Evolutionary conservation across 164 flowering plant genomes (phyloP), one percentile per base, ranked within the genome.

Genomic region (Houttuynia cordata): DNA sequence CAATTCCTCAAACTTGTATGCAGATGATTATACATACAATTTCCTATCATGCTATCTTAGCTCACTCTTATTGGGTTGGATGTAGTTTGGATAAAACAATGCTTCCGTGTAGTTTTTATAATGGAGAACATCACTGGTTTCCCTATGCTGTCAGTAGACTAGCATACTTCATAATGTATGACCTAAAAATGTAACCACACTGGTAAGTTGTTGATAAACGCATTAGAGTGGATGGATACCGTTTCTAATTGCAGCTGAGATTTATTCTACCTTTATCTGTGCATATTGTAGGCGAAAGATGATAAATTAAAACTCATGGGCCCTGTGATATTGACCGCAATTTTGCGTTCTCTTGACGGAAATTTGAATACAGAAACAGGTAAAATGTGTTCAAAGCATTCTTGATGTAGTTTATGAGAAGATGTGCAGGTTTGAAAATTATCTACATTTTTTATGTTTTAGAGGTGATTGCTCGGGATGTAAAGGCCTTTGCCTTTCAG

Each of bases 231-330:
- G n/a, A n/a, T n/a, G n/a, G n/a, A n/a, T n/a, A n/a, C n/a, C n/a
- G n/a, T 45, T 45, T 45, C 2, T 45, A 45, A 45, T 45, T 17
- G 0, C 4, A 12, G 15, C 12, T 7, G 14, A 17, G 49, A 10
- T 12, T 45, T 10, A 17, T 12, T 45, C 49, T 10, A 45, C 13
- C 49, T 8, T 45, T 6, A 8, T 45, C 49, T 45, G 0, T 45
- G 49, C 49, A 45, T 30, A 23, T 17, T 14, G 37, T 24, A 57
- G 41, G 59, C 59, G 1, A 30, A 37, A 34, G 21, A 15, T 24
- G 59, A 57, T 57, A 94, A 93, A 69, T 77, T 93, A 72, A 86
- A 82, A 75, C 81, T 90, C 56, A 86, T 93, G 97, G 97, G 96
- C 24, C 98, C 98, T 62, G 71, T 93, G 64, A 83, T 93, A 64